phyloP scores from a whole-genome alignment of 441 rosid species.

The Eutrema salsugineum region DNA sequence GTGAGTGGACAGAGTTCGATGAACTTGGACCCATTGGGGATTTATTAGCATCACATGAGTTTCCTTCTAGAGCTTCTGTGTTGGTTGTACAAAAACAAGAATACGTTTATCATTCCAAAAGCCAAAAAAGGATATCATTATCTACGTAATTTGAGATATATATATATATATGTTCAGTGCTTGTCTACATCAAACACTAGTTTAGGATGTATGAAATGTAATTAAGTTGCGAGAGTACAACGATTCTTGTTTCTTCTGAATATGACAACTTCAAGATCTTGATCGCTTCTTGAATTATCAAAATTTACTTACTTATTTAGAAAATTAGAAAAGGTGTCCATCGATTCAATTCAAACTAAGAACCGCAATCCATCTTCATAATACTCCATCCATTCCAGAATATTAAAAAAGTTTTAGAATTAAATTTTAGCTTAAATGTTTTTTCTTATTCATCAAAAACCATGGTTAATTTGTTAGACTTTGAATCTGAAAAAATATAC shows the following conservation, averaged over 20 bases:
- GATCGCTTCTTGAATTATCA: neutral
- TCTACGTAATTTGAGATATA: neutral
- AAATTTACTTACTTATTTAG: neutral
- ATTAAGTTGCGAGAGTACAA: neutral
- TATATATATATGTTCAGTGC: neutral
- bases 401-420: too few relatives aligned
- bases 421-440: too few relatives aligned
- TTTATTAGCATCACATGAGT: slow-evolving; percentile 39
- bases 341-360: neutral
- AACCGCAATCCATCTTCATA: neutral
- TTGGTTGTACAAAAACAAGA: slow-evolving; percentile 46
- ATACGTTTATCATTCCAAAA: slow-evolving; percentile 15
- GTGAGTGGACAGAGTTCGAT: slow-evolving; percentile 41
- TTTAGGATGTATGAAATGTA: neutral
- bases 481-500: neutral
- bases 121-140: neutral
- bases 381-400: too few relatives aligned
- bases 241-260: neutral
- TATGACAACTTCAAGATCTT: neutral
- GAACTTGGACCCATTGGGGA: slow-evolving; percentile 47
- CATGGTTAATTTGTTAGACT: too few relatives aligned
- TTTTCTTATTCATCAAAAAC: too few relatives aligned
- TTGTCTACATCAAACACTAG: neutral
- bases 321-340: neutral
- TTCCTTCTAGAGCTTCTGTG: slow-evolving; percentile 36